phyloP scores from a whole-genome alignment of 305 asterid genomes.

The Solanum hybrid region DNA sequence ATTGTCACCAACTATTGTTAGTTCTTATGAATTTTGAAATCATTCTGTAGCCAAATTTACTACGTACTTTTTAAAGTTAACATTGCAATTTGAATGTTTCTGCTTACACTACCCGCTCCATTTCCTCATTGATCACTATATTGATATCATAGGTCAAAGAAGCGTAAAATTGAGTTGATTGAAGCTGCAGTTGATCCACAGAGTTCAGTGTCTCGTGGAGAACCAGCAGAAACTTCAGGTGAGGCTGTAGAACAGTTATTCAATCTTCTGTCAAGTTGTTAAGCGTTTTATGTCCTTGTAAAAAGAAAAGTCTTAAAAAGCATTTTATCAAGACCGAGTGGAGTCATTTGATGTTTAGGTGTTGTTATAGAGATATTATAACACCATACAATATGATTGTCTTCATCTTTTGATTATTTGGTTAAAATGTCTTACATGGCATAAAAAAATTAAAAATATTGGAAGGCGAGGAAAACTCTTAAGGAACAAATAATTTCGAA shows the following conservation, averaged over 20 bases:
- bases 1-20: not conserved
- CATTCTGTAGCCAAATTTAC: not conserved
- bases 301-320: not conserved
- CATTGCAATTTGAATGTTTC: not conserved
- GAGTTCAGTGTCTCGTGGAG: slow-evolving; percentile 34
- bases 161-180: slow-evolving; percentile 51
- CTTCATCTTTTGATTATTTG: not conserved
- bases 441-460: not conserved
- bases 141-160: slow-evolving; percentile 42
- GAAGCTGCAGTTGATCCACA: slow-evolving; percentile 19
- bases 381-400: not conserved
- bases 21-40: not conserved
- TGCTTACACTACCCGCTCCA: slow-evolving; percentile 8
- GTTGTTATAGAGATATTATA: not conserved
- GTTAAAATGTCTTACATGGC: not conserved
- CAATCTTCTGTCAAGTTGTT: not conserved
- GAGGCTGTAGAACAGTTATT: slow-evolving; percentile 7
- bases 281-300: not conserved
- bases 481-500: not conserved
- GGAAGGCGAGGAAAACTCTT: not conserved
- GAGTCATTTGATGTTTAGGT: not conserved
- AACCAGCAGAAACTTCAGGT: slow-evolving; percentile 28
- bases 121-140: not conserved
- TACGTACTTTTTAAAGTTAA: not conserved
- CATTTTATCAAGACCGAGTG: not conserved